These are phyloP conservation scores for Gonapodya prolifera DNA, from an alignment of 192 early-diverging fungal species.

Conservation along the genomic window DNA sequence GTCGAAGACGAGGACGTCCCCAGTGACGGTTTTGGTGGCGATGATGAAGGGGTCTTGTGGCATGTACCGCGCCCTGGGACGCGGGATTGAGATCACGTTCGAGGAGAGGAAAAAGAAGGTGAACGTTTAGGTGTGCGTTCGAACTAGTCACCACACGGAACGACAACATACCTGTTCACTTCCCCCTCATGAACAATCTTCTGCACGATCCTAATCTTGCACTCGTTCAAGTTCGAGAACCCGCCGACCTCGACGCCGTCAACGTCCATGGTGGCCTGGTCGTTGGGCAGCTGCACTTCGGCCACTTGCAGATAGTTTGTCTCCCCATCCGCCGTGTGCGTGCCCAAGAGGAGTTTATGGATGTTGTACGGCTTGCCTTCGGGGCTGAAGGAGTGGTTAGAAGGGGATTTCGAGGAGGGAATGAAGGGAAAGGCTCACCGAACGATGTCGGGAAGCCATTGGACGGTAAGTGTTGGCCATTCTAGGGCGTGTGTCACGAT, in stretches of 20 bases:
- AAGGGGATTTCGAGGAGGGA: not conserved
- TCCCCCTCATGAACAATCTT: constrained; percentile 95
- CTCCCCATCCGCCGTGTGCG: constrained; percentile 92
- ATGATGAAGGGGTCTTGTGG: constrained; percentile 90
- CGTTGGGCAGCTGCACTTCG: constrained; percentile 72
- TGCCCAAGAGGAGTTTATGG: constrained; percentile 84
- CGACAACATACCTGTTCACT: constrained; percentile 56
- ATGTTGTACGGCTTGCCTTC: constrained; percentile 83
- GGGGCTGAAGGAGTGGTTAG: constrained; percentile 38
- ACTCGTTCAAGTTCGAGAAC: constrained; percentile 69
- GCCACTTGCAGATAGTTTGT: constrained; percentile 96
- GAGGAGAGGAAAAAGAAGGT: not conserved
- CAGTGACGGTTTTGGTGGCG: constrained; percentile 77
- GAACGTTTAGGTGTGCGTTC: constrained; percentile 1
- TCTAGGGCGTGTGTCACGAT: constrained; percentile 96
- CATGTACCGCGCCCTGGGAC: constrained; percentile 79
- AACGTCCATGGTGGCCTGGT: constrained; percentile 39
- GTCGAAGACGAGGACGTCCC: constrained; percentile 96
- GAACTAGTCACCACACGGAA: too few relatives aligned
- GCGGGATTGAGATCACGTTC: constrained; percentile 4
- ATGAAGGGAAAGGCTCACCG: constrained; percentile 40
- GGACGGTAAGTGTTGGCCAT: constrained; percentile 94
- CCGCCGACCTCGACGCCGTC: too few relatives aligned
- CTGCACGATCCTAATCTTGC: constrained; percentile 76
- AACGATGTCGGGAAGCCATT: constrained; percentile 95